Percentiles rank a stretch among this genome's conserved stretches.
Conservation (phyloP, 306 rosid species). For the Glycine tomentella region DNA sequence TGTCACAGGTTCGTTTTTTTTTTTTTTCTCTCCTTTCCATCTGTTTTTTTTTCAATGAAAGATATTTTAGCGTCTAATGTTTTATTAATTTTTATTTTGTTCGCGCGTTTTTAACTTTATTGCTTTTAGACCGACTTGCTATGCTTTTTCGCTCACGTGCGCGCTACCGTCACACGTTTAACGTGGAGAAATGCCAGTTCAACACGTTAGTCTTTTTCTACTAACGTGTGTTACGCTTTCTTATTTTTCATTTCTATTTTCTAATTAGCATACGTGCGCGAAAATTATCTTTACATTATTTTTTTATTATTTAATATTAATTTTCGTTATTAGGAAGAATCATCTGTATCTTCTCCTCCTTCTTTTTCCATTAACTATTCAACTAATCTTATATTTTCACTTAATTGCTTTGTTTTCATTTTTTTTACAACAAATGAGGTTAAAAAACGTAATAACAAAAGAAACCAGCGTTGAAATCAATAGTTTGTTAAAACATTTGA, state of each 20-base stretch:
- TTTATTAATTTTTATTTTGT: background rate
- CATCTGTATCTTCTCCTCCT: no score
- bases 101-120: background rate
- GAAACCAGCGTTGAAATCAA: background rate
- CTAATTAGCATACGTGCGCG: background rate
- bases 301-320: no score
- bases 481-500: background rate
- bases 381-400: no score
- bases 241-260: conserved; percentile 10
- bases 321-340: no score
- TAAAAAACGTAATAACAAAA: background rate
- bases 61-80: background rate
- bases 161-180: conserved; percentile 52
- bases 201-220: conserved; percentile 49
- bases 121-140: conserved; percentile 35
- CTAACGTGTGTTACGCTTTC: conserved; percentile 21
- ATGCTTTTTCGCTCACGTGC: conserved; percentile 42
- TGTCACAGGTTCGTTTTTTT: conserved; percentile 2
- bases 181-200: conserved; percentile 47
- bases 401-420: no score
- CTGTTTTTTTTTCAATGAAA: background rate
- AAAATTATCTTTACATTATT: background rate
- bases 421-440: background rate
- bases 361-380: no score
- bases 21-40: background rate